Conservation (phyloP, 2,329 filamentous ascomycete species). For the Pseudogymnoascus sp. region DNA sequence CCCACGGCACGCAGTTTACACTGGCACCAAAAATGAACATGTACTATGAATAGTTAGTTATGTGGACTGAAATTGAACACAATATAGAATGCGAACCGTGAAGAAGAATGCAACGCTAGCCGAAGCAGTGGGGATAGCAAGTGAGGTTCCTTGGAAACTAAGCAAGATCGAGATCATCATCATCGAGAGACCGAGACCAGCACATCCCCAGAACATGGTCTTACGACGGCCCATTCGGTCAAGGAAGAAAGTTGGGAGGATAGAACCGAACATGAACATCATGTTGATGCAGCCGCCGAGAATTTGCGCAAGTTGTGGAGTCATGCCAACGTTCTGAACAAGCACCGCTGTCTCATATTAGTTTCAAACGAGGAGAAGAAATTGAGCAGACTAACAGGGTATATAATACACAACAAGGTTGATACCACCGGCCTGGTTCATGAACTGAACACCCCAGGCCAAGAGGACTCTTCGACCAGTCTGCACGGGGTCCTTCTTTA, state of each 20-base stretch:
- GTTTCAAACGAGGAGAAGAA: neutral
- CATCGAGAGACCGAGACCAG: constrained; percentile 31
- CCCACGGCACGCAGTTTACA: constrained; percentile 32
- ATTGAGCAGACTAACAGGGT: neutral
- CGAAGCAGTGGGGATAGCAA: constrained; percentile 17
- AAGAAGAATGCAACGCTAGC: constrained; percentile 34
- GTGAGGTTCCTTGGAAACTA: constrained; percentile 12
- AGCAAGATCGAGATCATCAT: constrained; percentile 33
- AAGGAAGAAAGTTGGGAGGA: constrained; percentile 30
- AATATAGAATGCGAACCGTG: constrained; percentile 14
- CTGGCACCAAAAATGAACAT: constrained; percentile 29
- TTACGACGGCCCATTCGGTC: constrained; percentile 35
- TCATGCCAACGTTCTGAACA: constrained; percentile 29
- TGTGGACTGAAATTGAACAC: neutral
- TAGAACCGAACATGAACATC: constrained; percentile 34
- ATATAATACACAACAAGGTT: constrained; percentile 34
- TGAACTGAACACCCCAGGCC: constrained; percentile 40
- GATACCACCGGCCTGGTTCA: constrained; percentile 44
- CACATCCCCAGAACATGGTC: constrained; percentile 37
- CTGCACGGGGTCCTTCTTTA: constrained; percentile 37
- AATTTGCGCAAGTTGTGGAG: constrained; percentile 27
- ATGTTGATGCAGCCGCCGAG: constrained; percentile 32
- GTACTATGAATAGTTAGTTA: constrained; percentile 19
- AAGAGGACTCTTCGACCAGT: constrained; percentile 39
- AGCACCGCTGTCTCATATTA: constrained; percentile 22